These are phyloP conservation scores for Ilyonectria robusta DNA, from an alignment of 2,329 filamentous ascomycete genomes.

Conservation along the genomic window DNA sequence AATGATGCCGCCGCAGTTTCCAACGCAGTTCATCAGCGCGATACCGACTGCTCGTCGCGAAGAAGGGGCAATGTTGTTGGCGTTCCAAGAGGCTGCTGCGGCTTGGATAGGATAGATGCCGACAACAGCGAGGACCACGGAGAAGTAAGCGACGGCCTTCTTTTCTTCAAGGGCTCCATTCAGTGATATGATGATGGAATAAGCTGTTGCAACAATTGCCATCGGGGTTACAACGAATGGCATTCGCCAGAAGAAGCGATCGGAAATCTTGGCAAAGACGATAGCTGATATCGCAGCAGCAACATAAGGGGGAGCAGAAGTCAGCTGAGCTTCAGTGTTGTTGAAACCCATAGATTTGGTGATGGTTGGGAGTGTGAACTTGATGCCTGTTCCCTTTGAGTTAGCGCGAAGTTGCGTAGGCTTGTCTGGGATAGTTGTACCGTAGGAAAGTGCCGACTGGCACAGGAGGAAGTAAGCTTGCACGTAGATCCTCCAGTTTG, in stretches of 20 bases:
- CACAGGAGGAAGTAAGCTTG: constrained; percentile 49
- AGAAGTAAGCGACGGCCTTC: constrained; percentile 40
- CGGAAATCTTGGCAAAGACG: constrained; percentile 74
- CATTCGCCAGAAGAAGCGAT: constrained; percentile 65
- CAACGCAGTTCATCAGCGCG: constrained; percentile 40
- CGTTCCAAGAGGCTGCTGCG: constrained; percentile 43
- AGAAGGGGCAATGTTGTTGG: constrained; percentile 43
- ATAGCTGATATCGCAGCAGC: constrained; percentile 76
- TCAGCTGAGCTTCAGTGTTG: constrained; percentile 51
- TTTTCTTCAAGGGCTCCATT: constrained; percentile 36
- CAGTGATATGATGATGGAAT: constrained; percentile 41
- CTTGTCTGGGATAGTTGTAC: constrained; percentile 15
- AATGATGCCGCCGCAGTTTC: constrained; percentile 25
- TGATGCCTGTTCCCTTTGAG: constrained; percentile 33
- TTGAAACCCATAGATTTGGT: constrained; percentile 46
- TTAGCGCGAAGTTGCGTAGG: fast-evolving
- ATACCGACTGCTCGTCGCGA: constrained; percentile 52
- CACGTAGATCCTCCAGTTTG: constrained; percentile 50
- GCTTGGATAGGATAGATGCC: constrained; percentile 44
- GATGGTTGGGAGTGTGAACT: constrained; percentile 46
- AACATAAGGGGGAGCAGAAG: constrained; percentile 72
- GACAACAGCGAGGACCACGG: constrained; percentile 38
- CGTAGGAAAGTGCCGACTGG: constrained; percentile 46
- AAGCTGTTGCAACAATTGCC: constrained; percentile 38
- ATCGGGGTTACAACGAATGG: constrained; percentile 42